A percentile compares a stretch with the other conserved stretches of the same genome.
Conservation (phyloP, 2,329 filamentous ascomycete species). For the Botrytis paeoniae region DNA sequence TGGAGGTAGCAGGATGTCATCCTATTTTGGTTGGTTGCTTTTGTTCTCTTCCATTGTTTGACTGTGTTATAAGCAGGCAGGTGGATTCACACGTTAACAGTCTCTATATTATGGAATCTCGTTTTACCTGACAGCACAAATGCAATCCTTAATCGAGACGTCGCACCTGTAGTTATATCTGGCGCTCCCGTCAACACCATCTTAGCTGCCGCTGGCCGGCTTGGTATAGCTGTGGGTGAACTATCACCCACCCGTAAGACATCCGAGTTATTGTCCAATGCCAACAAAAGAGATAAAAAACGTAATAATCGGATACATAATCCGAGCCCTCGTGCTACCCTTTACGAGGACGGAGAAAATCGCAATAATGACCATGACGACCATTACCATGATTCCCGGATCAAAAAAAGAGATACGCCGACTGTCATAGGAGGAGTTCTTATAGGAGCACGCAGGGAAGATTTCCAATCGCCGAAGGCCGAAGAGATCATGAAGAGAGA, state of each 20-base stretch:
- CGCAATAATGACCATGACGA: no score
- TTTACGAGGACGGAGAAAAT: neutral
- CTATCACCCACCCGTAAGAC: neutral
- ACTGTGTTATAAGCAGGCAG: neutral
- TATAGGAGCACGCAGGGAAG: neutral
- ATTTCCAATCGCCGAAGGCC: fast-evolving
- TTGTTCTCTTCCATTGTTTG: neutral
- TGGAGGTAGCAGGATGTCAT: neutral
- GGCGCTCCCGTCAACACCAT: fast-evolving
- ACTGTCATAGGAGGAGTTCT: neutral
- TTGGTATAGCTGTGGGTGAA: no score
- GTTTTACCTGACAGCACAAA: neutral
- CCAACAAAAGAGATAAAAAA: no score
- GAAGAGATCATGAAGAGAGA: neutral
- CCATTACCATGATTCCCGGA: no score
- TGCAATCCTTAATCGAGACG: neutral
- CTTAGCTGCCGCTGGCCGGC: no score
- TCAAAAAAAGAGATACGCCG: neutral
- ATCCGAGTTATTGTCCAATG: no score
- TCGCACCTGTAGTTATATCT: neutral
- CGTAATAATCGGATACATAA: no score
- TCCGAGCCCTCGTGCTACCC: neutral
- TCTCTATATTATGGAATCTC: no score
- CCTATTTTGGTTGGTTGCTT: neutral
- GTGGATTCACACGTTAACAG: neutral